Evolutionary conservation across 257 asterid species (phyloP), one percentile per base, ranked within the genome.

Genomic region (Jacaranda copaia): DNA sequence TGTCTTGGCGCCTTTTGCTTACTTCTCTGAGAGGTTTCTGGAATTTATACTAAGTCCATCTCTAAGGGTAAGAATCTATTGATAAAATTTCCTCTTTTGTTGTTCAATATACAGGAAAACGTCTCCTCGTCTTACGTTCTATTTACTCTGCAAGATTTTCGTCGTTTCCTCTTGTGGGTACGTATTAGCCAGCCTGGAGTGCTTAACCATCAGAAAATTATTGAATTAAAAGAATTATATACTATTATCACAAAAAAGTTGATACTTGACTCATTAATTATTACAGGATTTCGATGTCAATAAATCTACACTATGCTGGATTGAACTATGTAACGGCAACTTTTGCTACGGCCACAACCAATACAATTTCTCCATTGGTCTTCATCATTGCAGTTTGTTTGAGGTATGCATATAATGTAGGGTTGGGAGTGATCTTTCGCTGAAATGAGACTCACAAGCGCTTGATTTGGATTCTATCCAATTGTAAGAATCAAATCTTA

Each of bases 251-350:
- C 32, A 25, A 25, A 25, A 25, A 25, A 25, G 32, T 25, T 25
- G 32, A 25, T 25, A 25, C 32, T 25, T 25, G 32, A 25, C 1
- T 14, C 46, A n/a, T 43, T 20, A 11, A 25, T 20, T 15, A 10
- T 48, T 75, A 36, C 78, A 85, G 92, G 87, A 70, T 89, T 69
- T 75, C 86, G 4, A 13, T 84, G 86, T 73, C 87, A 69, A 16
- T 87, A 82, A 82, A 90, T 80, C 84, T 88, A 40, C 83, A 80
- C 80, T 90, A 84, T 32, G 62, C 52, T 5, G 84, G 82, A 6
- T 10, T 90, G 64, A 84, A 72, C 57, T 87, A 84, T 68, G 81
- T 81, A 1, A 85, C 93, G 0, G 96, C 96, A 1, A 90, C 93
- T 36, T 88, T 84, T 80, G 91, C 88, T 1, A 84, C 89, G 8